These are phyloP conservation scores for Chaetomium cochliodes DNA, from an alignment of 495 filamentous ascomycete genomes.

Conservation along the genomic window DNA sequence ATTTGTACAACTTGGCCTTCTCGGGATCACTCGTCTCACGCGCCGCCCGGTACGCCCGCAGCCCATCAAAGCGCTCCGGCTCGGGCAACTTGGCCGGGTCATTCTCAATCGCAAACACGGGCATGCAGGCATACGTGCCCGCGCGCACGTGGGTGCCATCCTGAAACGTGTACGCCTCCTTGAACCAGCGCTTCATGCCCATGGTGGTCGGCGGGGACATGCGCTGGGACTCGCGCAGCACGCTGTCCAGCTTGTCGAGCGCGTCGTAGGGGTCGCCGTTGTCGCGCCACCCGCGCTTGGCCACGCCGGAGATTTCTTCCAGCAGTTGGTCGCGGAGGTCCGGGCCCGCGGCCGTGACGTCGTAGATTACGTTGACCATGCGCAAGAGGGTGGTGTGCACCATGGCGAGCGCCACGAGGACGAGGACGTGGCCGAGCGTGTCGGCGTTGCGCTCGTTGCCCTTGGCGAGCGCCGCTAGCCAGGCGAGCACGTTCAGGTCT, in stretches of 20 bases:
- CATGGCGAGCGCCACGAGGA: background rate
- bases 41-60: background rate
- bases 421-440: background rate
- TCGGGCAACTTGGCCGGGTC: background rate
- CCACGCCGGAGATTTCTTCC: background rate
- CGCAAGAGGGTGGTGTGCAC: background rate
- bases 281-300: background rate
- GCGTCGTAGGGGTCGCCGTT: background rate
- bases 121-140: background rate
- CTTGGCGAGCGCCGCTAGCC: background rate
- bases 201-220: background rate
- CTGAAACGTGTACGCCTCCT: background rate
- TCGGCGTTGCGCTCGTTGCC: background rate
- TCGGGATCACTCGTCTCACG: background rate
- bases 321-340: background rate
- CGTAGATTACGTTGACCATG: background rate
- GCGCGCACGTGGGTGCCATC: background rate
- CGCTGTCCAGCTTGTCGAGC: background rate
- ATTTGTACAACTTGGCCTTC: background rate
- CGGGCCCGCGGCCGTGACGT: background rate
- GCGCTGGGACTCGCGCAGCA: background rate
- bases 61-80: background rate
- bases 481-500: background rate
- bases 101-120: background rate
- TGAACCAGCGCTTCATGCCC: background rate